Percentiles rank a stretch among this genome's conserved stretches.
These are phyloP conservation scores for Euphorbia tirucalli DNA, from an alignment of 345 rosid species.

Conservation along the genomic window DNA sequence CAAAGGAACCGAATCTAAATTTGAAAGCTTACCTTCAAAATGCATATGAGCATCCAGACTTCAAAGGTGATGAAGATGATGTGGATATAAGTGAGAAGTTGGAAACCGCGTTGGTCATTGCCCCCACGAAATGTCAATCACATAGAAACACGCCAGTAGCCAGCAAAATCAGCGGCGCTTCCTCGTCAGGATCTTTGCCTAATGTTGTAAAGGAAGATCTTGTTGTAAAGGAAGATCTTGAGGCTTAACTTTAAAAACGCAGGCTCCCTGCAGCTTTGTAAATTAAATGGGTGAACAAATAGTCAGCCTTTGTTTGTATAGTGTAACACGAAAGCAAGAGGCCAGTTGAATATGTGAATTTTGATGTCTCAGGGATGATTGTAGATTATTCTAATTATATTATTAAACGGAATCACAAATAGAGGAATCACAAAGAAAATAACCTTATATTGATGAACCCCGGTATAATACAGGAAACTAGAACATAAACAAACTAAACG, in stretches of 20 bases:
- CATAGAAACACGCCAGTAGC: constrained; percentile 42
- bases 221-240: constrained; percentile 8
- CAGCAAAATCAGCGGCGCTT: constrained; percentile 35
- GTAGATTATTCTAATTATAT: too few species aligned
- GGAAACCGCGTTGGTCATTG: constrained; percentile 53
- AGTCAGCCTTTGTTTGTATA: background rate
- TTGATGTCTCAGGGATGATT: background rate
- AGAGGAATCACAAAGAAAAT: too few species aligned
- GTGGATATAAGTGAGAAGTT: constrained; percentile 18
- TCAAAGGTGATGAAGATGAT: constrained; percentile 45
- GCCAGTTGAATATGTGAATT: background rate
- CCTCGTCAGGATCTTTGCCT: constrained; percentile 27
- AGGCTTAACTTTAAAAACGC: background rate
- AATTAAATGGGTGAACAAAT: constrained; percentile 10
- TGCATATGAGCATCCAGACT: constrained; percentile 74
- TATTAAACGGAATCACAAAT: too few species aligned
- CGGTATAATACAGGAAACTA: too few species aligned
- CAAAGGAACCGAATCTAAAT: constrained; percentile 69
- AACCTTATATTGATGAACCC: too few species aligned
- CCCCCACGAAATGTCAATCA: constrained; percentile 60
- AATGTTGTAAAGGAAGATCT: constrained; percentile 17
- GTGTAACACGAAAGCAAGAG: background rate
- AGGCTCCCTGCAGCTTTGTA: constrained; percentile 2
- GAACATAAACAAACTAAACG: too few species aligned
- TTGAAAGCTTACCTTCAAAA: constrained; percentile 68